Evolutionary conservation across 1,139 yeast species (phyloP).

Genomic region (Nakaseomyces sp.): DNA sequence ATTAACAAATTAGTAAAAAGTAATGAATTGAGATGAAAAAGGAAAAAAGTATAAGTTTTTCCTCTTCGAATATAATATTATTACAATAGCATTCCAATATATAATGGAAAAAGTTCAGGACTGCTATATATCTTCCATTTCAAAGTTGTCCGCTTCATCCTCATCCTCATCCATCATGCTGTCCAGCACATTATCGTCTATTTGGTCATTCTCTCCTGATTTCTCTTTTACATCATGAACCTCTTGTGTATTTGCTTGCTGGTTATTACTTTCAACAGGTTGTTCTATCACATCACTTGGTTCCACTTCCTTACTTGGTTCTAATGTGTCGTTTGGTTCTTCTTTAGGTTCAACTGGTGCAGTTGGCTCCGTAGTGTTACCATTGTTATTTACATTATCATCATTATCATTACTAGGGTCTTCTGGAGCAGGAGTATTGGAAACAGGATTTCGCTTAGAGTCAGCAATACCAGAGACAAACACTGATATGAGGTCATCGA

Average conservation of each 20-base stretch:
- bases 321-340: too few relatives aligned
- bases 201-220: background rate
- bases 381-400: background rate
- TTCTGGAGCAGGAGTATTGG: background rate
- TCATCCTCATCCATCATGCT: background rate
- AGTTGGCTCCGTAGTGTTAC: background rate
- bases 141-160: background rate
- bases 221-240: background rate
- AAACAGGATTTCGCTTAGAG: conserved; percentile 11
- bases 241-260: background rate
- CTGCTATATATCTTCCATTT: background rate
- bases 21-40: too few relatives aligned
- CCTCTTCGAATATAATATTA: too few relatives aligned
- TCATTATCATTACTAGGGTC: background rate
- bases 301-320: background rate
- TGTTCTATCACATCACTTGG: background rate
- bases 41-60: too few relatives aligned
- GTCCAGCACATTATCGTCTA: background rate
- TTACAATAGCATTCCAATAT: too few relatives aligned
- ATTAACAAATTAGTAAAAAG: too few relatives aligned
- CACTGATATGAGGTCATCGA: conserved; percentile 54
- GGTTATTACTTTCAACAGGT: background rate
- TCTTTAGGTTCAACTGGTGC: background rate
- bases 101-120: too few relatives aligned
- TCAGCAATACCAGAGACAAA: conserved; percentile 29